Conservation (phyloP, 805 yeast genomes). For the Saccharomycopsis babjevae region DNA sequence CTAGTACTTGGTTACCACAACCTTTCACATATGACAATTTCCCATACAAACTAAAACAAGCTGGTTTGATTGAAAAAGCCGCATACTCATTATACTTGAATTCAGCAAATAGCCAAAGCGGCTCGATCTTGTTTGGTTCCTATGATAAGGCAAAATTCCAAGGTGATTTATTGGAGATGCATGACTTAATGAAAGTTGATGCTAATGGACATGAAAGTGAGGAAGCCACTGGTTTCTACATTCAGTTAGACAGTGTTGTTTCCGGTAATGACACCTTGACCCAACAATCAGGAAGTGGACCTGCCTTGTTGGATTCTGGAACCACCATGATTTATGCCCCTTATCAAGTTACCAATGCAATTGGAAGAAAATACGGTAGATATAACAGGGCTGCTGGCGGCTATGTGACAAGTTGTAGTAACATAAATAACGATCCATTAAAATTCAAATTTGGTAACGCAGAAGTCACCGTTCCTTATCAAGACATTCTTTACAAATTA, state of each 20-base stretch:
- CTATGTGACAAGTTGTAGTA: conserved; percentile 11
- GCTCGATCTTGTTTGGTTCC: conserved; percentile 60
- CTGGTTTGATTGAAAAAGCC: conserved; percentile 44
- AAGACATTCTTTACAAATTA: conserved; percentile 14
- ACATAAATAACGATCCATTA: conserved; percentile 12
- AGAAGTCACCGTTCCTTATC: conserved; percentile 11
- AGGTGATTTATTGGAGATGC: conserved; percentile 32
- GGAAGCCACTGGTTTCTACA: conserved; percentile 4
- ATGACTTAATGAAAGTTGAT: conserved; percentile 4
- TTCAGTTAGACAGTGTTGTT: conserved; percentile 1
- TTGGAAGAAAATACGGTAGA: conserved; percentile 19
- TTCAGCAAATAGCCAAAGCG: conserved; percentile 31
- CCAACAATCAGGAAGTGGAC: conserved; percentile 17
- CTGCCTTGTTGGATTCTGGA: conserved; percentile 49
- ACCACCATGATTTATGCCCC: conserved; percentile 46
- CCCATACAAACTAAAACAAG: conserved; percentile 48
- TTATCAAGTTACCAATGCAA: conserved; percentile 21
- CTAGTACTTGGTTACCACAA: conserved; percentile 27
- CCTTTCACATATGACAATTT: conserved; percentile 50
- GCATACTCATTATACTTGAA: conserved; percentile 58
- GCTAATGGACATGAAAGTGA: conserved; percentile 4
- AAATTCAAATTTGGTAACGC: conserved; percentile 9
- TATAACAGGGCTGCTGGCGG: conserved; percentile 10
- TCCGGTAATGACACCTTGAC: conserved; percentile 4
- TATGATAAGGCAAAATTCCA: conserved; percentile 51